Evolutionary conservation across 352 stramenopile genomes (phyloP).

Genomic region (Globisporangium middletonii): DNA sequence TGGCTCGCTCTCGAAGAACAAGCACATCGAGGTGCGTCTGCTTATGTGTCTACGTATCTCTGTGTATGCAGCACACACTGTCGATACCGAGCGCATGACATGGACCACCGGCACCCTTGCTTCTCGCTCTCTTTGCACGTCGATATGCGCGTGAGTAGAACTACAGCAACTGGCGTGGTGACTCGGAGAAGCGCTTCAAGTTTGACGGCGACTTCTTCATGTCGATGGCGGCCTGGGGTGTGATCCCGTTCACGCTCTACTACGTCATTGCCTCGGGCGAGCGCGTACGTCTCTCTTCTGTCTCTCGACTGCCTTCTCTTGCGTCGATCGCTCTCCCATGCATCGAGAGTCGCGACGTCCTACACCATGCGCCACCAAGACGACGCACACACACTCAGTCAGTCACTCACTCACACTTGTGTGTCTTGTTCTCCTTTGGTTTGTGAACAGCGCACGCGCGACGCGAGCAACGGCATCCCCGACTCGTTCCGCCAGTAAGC

Average conservation of each 20-base stretch:
- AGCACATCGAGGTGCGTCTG: constrained; percentile 65
- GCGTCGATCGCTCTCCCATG: too few species aligned
- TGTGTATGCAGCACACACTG: neutral
- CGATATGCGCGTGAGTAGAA: constrained; percentile 29
- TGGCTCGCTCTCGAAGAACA: constrained; percentile 77
- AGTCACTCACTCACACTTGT: too few species aligned
- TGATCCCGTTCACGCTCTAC: constrained; percentile 58
- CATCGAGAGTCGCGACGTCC: too few species aligned
- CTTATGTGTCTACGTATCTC: neutral
- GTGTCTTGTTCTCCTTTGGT: neutral
- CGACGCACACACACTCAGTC: too few species aligned
- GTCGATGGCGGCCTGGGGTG: constrained; percentile 37
- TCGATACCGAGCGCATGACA: neutral
- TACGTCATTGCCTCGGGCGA: constrained; percentile 52
- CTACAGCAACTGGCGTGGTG: constrained; percentile 83
- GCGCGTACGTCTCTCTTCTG: constrained; percentile 34
- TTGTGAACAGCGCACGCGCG: constrained; percentile 6
- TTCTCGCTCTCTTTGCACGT: constrained; percentile 1
- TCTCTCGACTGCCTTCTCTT: neutral
- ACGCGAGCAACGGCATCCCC: constrained; percentile 28
- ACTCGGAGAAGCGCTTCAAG: constrained; percentile 81
- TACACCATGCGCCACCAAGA: too few species aligned
- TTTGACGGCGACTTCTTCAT: constrained; percentile 67
- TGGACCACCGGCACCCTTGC: neutral
- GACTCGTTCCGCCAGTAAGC: constrained; percentile 56